A percentile compares a stretch with the other conserved stretches of the same genome.
Conservation (phyloP, 768 basidiomycete genomes). For the Paxillus rubicundulus region DNA sequence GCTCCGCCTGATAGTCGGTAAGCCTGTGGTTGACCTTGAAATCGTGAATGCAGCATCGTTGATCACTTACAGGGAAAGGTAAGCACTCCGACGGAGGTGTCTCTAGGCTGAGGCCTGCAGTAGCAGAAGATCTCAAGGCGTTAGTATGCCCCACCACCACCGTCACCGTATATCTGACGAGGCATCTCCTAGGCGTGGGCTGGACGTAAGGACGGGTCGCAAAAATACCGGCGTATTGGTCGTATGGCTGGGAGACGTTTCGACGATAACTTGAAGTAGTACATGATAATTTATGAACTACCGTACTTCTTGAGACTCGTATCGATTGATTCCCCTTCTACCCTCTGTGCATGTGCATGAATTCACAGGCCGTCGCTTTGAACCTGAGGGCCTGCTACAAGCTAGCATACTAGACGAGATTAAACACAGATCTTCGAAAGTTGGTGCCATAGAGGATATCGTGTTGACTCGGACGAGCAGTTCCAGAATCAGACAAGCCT, state of each 20-base stretch:
- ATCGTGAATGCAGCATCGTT: neutral
- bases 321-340: too few species aligned
- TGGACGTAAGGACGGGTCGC: conserved; percentile 65
- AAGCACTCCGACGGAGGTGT: conserved; percentile 70
- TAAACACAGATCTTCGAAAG: too few species aligned
- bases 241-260: conserved; percentile 40
- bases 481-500: too few species aligned
- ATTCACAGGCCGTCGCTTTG: too few species aligned
- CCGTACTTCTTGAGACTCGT: too few species aligned
- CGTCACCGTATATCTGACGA: conserved; percentile 23
- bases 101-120: conserved; percentile 85
- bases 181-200: conserved; percentile 68
- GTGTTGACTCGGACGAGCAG: too few species aligned
- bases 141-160: conserved; percentile 27
- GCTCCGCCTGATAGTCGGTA: conserved; percentile 77
- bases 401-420: too few species aligned
- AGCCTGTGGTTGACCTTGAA: conserved; percentile 20
- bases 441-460: too few species aligned
- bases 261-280: too few species aligned
- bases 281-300: too few species aligned
- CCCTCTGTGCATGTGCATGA: too few species aligned
- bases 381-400: too few species aligned
- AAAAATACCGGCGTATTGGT: conserved; percentile 77
- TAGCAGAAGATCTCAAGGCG: conserved; percentile 79
- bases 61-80: conserved; percentile 58